phyloP scores from a whole-genome alignment of 1,284 basidiomycete species.

The Apiotrichum sp. region DNA sequence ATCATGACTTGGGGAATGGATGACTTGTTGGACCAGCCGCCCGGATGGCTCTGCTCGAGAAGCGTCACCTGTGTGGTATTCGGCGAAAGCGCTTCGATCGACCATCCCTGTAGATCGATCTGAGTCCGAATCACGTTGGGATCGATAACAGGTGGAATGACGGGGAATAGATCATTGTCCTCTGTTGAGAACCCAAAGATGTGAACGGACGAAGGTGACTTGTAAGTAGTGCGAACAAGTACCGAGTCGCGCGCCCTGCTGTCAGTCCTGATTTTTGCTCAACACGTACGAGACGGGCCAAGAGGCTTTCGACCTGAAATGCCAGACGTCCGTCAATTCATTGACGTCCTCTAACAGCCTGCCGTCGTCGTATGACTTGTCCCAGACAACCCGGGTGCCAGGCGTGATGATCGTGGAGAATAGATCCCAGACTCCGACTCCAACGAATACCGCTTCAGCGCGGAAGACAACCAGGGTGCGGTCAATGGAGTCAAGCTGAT shows the following conservation, averaged over 20 bases:
- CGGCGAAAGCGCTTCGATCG: conserved; percentile 89
- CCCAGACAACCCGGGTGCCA: conserved; percentile 78
- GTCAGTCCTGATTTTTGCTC: conserved; percentile 10
- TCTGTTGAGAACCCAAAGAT: conserved; percentile 94
- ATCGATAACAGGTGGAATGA: conserved; percentile 61
- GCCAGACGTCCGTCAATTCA: conserved; percentile 87
- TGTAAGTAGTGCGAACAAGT: conserved; percentile 91
- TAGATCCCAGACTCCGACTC: conserved; percentile 94
- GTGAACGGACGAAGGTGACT: conserved; percentile 90
- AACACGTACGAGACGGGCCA: conserved; percentile 79
- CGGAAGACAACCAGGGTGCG: conserved; percentile 93
- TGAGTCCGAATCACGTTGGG: conserved; percentile 83
- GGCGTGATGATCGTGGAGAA: conserved; percentile 79
- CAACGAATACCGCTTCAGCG: conserved; percentile 96
- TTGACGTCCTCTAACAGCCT: conserved; percentile 81
- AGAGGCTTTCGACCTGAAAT: conserved; percentile 76
- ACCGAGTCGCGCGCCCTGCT: conserved; percentile 80
- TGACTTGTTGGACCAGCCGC: conserved; percentile 94
- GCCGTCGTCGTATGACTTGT: conserved; percentile 82
- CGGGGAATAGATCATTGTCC: conserved; percentile 76
- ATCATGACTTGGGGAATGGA: conserved; percentile 90
- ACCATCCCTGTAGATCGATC: conserved; percentile 93
- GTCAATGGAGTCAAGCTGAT: conserved; percentile 95
- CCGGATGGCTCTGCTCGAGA: conserved; percentile 93
- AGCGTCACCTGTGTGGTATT: conserved; percentile 91